Conservation (phyloP, 441 rosid genomes). For the Adansonia gregorii region DNA sequence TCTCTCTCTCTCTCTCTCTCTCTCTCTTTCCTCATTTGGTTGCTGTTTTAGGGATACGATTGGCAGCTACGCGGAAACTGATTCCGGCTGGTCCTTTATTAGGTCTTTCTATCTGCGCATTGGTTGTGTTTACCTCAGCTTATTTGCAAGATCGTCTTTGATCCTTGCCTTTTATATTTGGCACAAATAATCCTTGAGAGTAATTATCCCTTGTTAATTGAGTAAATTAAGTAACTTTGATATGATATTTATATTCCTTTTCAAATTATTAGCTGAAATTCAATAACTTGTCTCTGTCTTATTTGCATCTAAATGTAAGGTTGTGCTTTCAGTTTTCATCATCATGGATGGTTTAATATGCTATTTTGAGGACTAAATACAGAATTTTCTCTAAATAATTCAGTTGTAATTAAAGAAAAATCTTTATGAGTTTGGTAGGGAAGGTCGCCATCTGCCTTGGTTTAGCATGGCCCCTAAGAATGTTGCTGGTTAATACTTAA, state of each 20-base stretch:
- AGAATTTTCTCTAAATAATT: neutral
- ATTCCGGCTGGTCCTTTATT: conserved; percentile 71
- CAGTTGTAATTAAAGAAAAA: neutral
- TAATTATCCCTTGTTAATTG: conserved; percentile 19
- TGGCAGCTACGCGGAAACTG: conserved; percentile 65
- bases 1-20: neutral
- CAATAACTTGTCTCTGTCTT: neutral
- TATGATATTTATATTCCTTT: conserved; percentile 21
- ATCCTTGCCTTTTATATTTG: conserved; percentile 23
- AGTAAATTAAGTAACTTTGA: neutral
- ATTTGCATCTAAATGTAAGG: conserved; percentile 19
- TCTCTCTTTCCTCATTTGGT: neutral
- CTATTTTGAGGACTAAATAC: neutral
- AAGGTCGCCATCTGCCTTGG: neutral
- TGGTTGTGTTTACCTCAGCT: conserved; percentile 51
- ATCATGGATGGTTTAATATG: neutral
- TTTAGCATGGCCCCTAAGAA: too few species aligned
- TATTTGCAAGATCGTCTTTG: conserved; percentile 54
- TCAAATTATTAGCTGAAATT: conserved; percentile 10
- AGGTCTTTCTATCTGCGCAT: conserved; percentile 56
- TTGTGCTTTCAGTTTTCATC: neutral
- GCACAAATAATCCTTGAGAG: conserved; percentile 9
- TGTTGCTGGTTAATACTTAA: too few species aligned
- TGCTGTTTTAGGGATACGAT: conserved; percentile 58
- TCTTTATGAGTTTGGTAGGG: neutral